Evolutionary conservation across 306 rosid genomes (phyloP).

Genomic region (Coriaria nepalensis): DNA sequence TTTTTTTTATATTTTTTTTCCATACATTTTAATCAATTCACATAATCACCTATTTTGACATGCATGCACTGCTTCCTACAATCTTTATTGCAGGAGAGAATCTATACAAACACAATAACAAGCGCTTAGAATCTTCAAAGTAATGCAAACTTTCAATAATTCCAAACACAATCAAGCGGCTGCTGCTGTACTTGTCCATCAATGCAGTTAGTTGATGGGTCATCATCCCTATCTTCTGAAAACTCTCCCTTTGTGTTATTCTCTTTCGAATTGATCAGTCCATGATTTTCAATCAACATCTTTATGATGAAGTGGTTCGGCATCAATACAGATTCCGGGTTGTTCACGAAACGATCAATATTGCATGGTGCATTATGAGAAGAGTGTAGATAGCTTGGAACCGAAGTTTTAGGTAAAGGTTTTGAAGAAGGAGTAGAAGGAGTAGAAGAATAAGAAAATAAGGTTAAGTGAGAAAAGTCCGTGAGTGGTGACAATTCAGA

Average conservation of each 20-base stretch:
- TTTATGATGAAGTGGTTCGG: conserved; percentile 28
- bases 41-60: too few relatives aligned
- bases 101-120: conserved; percentile 14
- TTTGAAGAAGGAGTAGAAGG: conserved; percentile 23
- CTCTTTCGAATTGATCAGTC: conserved; percentile 9
- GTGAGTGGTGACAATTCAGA: conserved; percentile 38
- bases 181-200: background rate
- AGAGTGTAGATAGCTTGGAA: background rate
- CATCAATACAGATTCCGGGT: conserved; percentile 10
- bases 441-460: conserved; percentile 15
- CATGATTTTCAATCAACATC: conserved; percentile 33
- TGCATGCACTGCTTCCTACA: too few relatives aligned
- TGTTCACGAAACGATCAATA: background rate
- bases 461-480: conserved; percentile 61
- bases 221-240: conserved; percentile 10
- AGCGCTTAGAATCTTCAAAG: background rate
- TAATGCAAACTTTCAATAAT: conserved; percentile 19
- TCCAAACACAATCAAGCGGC: conserved; percentile 33
- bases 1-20: too few relatives aligned
- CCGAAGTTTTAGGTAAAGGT: conserved; percentile 7
- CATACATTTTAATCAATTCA: too few relatives aligned
- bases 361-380: conserved; percentile 17
- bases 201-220: too few relatives aligned
- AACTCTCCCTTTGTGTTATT: conserved; percentile 12
- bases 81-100: conserved; percentile 1